phyloP scores from a whole-genome alignment of 1,284 basidiomycete genomes.

The Ustilago loliicola region DNA sequence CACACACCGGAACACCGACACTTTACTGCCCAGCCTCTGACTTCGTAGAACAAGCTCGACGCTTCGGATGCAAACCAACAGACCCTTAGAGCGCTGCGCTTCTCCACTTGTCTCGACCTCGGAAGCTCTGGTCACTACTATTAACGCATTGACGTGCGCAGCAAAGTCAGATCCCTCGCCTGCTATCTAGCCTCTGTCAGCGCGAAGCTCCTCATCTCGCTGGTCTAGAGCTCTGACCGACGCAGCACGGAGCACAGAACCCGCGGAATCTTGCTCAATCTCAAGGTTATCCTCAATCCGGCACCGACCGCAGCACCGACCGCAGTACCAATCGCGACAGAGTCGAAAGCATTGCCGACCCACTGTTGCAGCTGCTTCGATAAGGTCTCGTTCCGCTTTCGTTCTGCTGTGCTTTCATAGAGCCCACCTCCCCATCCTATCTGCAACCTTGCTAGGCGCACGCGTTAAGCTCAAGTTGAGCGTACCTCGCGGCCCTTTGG shows the following conservation, averaged over 20 bases:
- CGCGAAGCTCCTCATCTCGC: too few species aligned
- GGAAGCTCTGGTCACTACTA: neutral
- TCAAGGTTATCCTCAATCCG: constrained; percentile 24
- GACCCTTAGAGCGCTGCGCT: neutral
- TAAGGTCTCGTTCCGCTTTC: neutral
- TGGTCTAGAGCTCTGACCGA: neutral
- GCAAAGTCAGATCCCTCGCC: too few species aligned
- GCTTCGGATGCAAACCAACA: neutral
- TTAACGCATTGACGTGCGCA: neutral
- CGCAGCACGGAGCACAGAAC: constrained; percentile 5
- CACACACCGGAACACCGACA: neutral
- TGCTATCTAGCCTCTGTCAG: too few species aligned
- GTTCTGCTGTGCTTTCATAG: neutral
- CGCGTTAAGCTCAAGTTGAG: neutral
- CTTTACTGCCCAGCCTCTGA: neutral
- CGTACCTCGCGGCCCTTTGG: neutral
- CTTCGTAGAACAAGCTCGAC: neutral
- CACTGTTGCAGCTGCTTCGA: neutral
- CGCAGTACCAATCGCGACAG: neutral
- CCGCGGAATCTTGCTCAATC: constrained; percentile 24
- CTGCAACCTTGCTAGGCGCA: neutral
- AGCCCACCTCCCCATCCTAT: neutral
- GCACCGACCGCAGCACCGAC: neutral
- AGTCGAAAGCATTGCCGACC: neutral
- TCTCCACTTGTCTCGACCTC: neutral